phyloP scores from a whole-genome alignment of 805 yeast genomes.

The Saturnispora zaruensis region DNA sequence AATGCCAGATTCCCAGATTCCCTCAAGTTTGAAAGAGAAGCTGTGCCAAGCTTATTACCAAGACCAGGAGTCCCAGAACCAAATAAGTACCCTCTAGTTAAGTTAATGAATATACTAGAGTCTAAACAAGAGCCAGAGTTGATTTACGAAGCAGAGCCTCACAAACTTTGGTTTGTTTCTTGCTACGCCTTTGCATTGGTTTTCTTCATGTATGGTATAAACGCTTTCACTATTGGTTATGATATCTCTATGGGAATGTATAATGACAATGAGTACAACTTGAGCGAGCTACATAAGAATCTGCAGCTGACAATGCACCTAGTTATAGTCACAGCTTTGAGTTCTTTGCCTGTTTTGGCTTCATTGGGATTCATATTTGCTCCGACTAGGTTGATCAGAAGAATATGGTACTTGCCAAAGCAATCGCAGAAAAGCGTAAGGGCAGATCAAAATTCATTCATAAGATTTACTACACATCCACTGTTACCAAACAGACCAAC shows the following conservation, averaged over 20 bases:
- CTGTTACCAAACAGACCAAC: conserved; percentile 67
- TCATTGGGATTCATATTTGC: conserved; percentile 37
- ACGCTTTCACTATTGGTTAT: conserved; percentile 27
- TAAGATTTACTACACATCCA: conserved; percentile 69
- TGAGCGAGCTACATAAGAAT: conserved; percentile 19
- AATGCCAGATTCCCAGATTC: conserved; percentile 51
- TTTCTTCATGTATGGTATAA: conserved; percentile 60
- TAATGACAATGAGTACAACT: conserved; percentile 25
- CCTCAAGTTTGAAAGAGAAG: conserved; percentile 57
- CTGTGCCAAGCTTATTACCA: conserved; percentile 60
- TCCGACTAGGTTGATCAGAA: conserved; percentile 64
- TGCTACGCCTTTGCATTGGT: conserved; percentile 63
- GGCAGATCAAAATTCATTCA: conserved; percentile 34
- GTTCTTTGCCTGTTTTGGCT: conserved; percentile 34
- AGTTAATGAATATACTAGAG: conserved; percentile 48
- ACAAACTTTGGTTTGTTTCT: conserved; percentile 61
- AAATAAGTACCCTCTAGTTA: conserved; percentile 48
- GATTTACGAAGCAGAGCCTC: conserved; percentile 79
- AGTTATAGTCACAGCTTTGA: conserved; percentile 31
- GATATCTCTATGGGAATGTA: conserved; percentile 22
- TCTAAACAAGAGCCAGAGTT: conserved; percentile 57
- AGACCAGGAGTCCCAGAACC: conserved; percentile 74
- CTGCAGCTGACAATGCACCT: conserved; percentile 22
- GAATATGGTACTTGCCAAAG: conserved; percentile 66
- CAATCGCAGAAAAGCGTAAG: conserved; percentile 27